Conservation (phyloP, 805 yeast species). For the Wickerhamiella allomyrinae region DNA sequence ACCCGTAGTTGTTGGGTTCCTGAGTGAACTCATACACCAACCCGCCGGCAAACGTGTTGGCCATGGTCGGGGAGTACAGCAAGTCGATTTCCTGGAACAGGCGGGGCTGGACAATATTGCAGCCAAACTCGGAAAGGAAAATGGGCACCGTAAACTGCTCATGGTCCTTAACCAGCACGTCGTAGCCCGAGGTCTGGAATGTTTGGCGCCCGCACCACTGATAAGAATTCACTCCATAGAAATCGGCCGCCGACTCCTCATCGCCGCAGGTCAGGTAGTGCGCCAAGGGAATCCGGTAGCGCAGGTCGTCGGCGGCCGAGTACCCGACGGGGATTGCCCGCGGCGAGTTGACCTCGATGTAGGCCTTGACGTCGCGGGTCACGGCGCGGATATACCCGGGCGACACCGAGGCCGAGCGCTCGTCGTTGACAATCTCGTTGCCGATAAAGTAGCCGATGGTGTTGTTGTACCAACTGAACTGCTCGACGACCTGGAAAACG, state of each 20-base stretch:
- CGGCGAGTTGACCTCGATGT: slow-evolving; percentile 41
- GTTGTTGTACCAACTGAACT: slow-evolving; percentile 72
- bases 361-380: slow-evolving; percentile 66
- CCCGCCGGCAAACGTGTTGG: slow-evolving; percentile 70
- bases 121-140: slow-evolving; percentile 84
- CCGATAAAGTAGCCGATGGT: slow-evolving; percentile 88
- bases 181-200: slow-evolving; percentile 63
- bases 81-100: slow-evolving; percentile 60
- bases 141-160: slow-evolving; percentile 57
- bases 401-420: slow-evolving; percentile 42
- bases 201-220: slow-evolving; percentile 85
- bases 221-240: slow-evolving; percentile 68
- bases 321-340: slow-evolving; percentile 81
- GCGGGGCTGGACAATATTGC: slow-evolving; percentile 71
- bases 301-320: slow-evolving; percentile 88
- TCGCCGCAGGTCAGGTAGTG: slow-evolving; percentile 67
- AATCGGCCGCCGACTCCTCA: slow-evolving; percentile 42
- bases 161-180: slow-evolving; percentile 57
- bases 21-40: slow-evolving; percentile 69
- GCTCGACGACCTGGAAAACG: slow-evolving; percentile 63
- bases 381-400: slow-evolving; percentile 70
- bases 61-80: slow-evolving; percentile 59
- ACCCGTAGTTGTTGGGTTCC: slow-evolving; percentile 67
- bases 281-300: slow-evolving; percentile 61
- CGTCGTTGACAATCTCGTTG: slow-evolving; percentile 78